These are phyloP conservation scores for Wallemia ichthyophaga DNA, from an alignment of 1,284 basidiomycete genomes.

Conservation along the genomic window DNA sequence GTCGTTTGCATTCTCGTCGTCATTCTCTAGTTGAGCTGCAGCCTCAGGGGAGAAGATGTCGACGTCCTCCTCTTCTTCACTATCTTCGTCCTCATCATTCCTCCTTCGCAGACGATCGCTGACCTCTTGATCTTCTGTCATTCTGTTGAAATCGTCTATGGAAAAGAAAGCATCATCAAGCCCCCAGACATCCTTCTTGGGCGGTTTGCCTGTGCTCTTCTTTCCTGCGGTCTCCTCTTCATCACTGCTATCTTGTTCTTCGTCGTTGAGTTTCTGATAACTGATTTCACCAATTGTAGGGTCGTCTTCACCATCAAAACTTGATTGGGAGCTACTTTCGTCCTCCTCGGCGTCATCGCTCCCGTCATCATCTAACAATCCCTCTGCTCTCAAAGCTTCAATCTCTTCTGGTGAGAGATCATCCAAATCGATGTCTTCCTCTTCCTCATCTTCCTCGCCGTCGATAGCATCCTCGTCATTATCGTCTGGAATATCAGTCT, in stretches of 20 bases:
- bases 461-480: slow-evolving; percentile 4
- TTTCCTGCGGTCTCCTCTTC: slow-evolving; percentile 6
- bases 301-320: slow-evolving; percentile 6
- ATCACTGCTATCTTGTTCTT: slow-evolving; percentile 9
- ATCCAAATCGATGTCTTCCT: slow-evolving; percentile 5
- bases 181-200: background rate
- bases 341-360: slow-evolving; percentile 22
- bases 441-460: slow-evolving; percentile 4
- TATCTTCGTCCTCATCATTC: slow-evolving; percentile 20
- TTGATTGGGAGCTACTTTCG: no score
- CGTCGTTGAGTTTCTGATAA: slow-evolving; percentile 6
- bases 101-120: slow-evolving; percentile 27
- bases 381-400: slow-evolving; percentile 1
- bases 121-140: slow-evolving; percentile 52
- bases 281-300: slow-evolving; percentile 3
- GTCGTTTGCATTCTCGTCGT: slow-evolving; percentile 21
- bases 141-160: slow-evolving; percentile 58
- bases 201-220: background rate
- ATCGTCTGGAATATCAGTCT: background rate
- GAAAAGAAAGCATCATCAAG: slow-evolving; percentile 90
- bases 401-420: background rate
- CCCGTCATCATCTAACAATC: slow-evolving; percentile 18
- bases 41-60: slow-evolving; percentile 12
- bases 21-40: slow-evolving; percentile 24
- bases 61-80: slow-evolving; percentile 22